Evolutionary conservation across 306 rosid genomes (phyloP), one percentile per base, ranked within the genome.

Genomic region (Dalbergia oliveri): DNA sequence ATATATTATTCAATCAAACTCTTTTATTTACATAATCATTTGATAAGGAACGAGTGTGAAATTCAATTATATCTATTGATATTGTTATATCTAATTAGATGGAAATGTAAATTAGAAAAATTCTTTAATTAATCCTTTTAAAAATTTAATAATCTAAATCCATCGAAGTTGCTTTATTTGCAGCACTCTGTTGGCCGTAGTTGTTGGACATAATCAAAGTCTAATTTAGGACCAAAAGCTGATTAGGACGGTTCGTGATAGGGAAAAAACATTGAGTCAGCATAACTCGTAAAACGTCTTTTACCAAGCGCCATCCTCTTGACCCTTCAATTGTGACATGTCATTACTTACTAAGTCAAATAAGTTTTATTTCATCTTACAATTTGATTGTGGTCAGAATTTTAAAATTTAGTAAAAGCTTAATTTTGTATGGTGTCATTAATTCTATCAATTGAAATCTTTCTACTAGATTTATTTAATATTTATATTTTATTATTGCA

Each of bases 121-220:
- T 26, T 26, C 31, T 26, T 43, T n/a, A 56, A 56, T 16, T 7
- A 16, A 56, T 56, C 54, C 1, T 49, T 11, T 11, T 49, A 4
- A 13, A n/a, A n/a, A 18, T 56, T 56, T 16, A 60, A 23, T 5
- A 5, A 60, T 26, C 63, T 5, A 54, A 15, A 16, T 56, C 66
- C 15, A 61, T 31, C 37, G 8, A 26, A 11, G 66, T 12, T 14
- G 13, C 41, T 61, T 7, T 6, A 4, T 39, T 39, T 16, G 18
- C 37, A 31, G 19, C 43, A 12, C 43, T 62, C n/a, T 15, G 12
- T 7, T 64, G 39, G 23, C 21, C 11, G 0, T 13, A 23, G 74
- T 7, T n/a, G 15, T 31, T 71, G 76, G 64, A 51, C 64, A 53
- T n/a, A 71, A 71, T 71, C 73, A 69, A 69, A 69, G 73, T 69